Conservation (phyloP, 1,284 basidiomycete species). For the Pseudozyma sp. region DNA sequence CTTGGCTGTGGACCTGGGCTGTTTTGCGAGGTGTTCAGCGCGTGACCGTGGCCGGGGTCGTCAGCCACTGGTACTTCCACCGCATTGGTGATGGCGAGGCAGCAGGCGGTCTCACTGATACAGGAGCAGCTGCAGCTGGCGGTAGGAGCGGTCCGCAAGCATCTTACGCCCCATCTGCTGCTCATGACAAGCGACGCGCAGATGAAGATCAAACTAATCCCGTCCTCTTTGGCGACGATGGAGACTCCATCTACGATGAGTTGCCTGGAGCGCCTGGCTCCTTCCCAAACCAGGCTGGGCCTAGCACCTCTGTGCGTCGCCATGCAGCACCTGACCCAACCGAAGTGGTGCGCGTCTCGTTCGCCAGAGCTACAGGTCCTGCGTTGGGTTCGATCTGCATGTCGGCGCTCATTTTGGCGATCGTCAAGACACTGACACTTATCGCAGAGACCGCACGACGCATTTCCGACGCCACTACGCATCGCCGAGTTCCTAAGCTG, state of each 20-base stretch:
- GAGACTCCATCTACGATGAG: conserved; percentile 47
- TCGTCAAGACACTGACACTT: conserved; percentile 72
- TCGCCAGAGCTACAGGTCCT: conserved; percentile 81
- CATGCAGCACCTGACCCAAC: conserved; percentile 46
- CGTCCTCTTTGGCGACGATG: conserved; percentile 33
- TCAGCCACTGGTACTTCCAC: conserved; percentile 92
- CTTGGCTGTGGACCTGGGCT: conserved; percentile 93
- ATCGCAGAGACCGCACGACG: conserved; percentile 73
- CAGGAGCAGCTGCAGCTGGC: conserved; percentile 13
- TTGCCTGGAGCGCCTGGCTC: conserved; percentile 33
- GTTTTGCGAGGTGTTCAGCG: conserved; percentile 84
- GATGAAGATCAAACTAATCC: conserved; percentile 33
- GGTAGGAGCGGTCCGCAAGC: conserved; percentile 7
- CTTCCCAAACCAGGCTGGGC: conserved; percentile 15
- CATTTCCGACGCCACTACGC: conserved; percentile 39
- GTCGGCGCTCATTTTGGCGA: conserved; percentile 80
- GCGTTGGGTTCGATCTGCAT: conserved; percentile 83
- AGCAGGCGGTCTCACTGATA: not conserved
- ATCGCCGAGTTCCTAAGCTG: conserved; percentile 59
- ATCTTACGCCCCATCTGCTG: conserved; percentile 3
- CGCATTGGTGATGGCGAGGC: conserved; percentile 32
- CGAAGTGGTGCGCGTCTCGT: conserved; percentile 80
- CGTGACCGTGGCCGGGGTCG: conserved; percentile 82
- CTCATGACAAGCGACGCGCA: conserved; percentile 35
- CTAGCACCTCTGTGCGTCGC: conserved; percentile 9